Conservation (phyloP, 495 filamentous ascomycete species). For the Annulohypoxylon nitens region DNA sequence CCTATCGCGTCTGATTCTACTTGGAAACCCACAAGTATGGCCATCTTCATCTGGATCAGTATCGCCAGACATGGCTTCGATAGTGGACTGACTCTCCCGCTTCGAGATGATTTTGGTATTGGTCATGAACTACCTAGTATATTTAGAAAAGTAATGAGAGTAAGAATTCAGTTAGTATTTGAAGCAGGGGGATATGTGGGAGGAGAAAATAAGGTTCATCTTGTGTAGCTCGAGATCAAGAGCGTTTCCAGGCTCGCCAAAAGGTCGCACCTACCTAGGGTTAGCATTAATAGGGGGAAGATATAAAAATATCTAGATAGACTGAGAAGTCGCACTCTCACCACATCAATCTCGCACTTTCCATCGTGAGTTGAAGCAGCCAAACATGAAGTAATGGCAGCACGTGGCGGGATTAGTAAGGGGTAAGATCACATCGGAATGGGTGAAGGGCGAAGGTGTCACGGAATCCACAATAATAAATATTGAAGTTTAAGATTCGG, state of each 20-base stretch:
- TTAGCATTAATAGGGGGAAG: constrained; percentile 3
- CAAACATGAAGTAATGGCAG: background rate
- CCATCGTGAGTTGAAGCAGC: constrained; percentile 3
- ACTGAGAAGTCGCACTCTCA: background rate
- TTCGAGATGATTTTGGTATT: background rate
- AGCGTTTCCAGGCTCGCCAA: background rate
- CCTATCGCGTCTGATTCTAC: constrained; percentile 32
- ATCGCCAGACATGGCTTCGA: constrained; percentile 28
- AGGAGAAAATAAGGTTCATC: background rate
- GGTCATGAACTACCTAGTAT: background rate
- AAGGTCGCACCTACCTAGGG: constrained; percentile 14
- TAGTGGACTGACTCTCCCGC: background rate
- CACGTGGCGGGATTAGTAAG: constrained; percentile 18
- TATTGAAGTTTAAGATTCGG: background rate
- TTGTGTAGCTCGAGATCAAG: background rate
- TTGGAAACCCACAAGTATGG: constrained; percentile 34
- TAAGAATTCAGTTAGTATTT: background rate
- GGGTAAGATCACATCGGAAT: constrained; percentile 1
- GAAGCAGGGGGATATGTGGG: background rate
- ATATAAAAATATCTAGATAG: background rate
- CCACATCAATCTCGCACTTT: background rate
- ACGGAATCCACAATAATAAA: background rate
- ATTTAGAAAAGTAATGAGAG: no score
- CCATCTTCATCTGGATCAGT: constrained; percentile 18
- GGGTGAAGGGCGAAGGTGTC: background rate